Percentiles rank a stretch among this genome's conserved stretches.
Conservation (phyloP, 108 stramenopile species). For the Ochromonas danica region DNA sequence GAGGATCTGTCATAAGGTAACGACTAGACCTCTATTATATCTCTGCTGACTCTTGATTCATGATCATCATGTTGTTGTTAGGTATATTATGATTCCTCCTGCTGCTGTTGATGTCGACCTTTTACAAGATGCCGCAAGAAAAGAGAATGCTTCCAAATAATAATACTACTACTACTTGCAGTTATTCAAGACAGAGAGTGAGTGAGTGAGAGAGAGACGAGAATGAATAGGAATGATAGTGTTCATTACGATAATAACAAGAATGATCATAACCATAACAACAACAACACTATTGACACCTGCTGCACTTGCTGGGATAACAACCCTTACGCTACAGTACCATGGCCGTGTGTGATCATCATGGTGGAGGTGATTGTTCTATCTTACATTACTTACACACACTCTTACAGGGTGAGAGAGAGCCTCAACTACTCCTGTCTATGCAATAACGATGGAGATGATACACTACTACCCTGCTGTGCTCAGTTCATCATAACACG, state of each 20-base stretch:
- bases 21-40: neutral
- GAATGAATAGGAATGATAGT: neutral
- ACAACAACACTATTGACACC: neutral
- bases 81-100: conserved; percentile 90
- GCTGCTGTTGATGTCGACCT: conserved; percentile 93
- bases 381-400: too few relatives aligned
- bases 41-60: neutral
- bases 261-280: neutral
- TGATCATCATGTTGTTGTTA: neutral
- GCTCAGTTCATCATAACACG: too few relatives aligned
- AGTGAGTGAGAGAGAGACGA: neutral
- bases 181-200: neutral
- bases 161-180: neutral
- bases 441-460: neutral
- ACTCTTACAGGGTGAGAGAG: too few relatives aligned
- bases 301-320: neutral
- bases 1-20: conserved; percentile 89
- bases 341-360: too few relatives aligned
- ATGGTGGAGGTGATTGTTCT: too few relatives aligned
- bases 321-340: neutral
- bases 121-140: conserved; percentile 94
- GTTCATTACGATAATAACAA: neutral
- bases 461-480: neutral
- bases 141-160: conserved; percentile 71
- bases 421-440: neutral